phyloP scores from a whole-genome alignment of 768 basidiomycete species.

The Suillus discolor region DNA sequence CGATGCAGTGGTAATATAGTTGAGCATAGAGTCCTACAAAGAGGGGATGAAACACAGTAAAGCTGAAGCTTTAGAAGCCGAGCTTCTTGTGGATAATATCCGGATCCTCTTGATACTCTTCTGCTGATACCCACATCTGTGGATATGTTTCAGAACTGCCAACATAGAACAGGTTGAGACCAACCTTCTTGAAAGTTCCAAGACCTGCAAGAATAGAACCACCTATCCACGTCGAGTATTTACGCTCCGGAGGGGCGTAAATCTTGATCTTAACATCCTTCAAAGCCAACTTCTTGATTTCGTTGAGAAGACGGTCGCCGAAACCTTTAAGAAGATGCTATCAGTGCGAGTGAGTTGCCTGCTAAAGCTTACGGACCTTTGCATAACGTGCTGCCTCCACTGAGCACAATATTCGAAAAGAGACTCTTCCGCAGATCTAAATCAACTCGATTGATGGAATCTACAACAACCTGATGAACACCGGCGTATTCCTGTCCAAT shows the following conservation, averaged over 20 bases:
- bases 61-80: constrained; percentile 57
- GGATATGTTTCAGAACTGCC: constrained; percentile 7
- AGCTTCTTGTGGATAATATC: constrained; percentile 98
- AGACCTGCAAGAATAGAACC: constrained; percentile 96
- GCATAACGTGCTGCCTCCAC: constrained; percentile 95
- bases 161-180: constrained; percentile 19
- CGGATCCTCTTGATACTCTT: constrained; percentile 99
- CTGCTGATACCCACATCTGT: constrained; percentile 99
- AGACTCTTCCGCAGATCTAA: constrained; percentile 93
- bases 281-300: constrained; percentile 93
- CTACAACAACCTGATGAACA: constrained; percentile 98
- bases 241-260: constrained; percentile 98
- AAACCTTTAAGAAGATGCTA: constrained; percentile 58
- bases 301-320: constrained; percentile 93
- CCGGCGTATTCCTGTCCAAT: constrained; percentile 97
- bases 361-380: constrained; percentile 57
- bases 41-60: background rate
- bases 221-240: constrained; percentile 97
- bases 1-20: constrained; percentile 17
- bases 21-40: constrained; percentile 18
- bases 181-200: constrained; percentile 96
- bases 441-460: constrained; percentile 96
- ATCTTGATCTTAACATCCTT: constrained; percentile 99
- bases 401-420: constrained; percentile 95
- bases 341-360: constrained; percentile 20